A percentile compares a stretch with the other conserved stretches of the same genome.
Conservation (phyloP, 257 asterid species). For the Solanum chmielewskii region DNA sequence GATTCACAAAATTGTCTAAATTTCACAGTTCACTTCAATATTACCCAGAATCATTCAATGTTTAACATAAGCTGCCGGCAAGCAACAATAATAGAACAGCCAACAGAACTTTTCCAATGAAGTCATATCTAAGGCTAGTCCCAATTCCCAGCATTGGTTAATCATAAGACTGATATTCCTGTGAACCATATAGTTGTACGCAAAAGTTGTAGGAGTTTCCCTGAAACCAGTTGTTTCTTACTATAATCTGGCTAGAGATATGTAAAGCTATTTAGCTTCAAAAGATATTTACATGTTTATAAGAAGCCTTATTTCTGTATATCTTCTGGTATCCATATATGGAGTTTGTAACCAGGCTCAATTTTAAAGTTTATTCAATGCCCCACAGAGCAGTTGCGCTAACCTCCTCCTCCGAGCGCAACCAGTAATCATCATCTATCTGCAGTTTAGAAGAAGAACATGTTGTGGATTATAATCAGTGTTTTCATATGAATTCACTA, state of each 20-base stretch:
- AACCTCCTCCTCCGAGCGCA: constrained; percentile 36
- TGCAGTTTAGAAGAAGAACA: constrained; percentile 11
- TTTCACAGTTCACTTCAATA: background rate
- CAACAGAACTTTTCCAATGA: background rate
- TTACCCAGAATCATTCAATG: background rate
- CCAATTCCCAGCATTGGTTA: background rate
- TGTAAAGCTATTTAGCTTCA: background rate
- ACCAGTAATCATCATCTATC: constrained; percentile 69
- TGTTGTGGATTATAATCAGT: background rate
- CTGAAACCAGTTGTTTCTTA: background rate
- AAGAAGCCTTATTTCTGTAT: background rate
- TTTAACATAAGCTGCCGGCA: background rate
- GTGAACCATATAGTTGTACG: background rate
- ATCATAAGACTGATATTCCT: background rate
- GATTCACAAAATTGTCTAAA: background rate
- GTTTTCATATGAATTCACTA: background rate
- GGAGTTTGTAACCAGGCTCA: background rate
- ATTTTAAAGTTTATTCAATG: constrained; percentile 13
- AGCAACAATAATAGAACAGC: background rate
- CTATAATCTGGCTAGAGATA: background rate
- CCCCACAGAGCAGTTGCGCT: constrained; percentile 56
- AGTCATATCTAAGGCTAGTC: background rate
- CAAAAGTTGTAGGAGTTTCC: too few species aligned
- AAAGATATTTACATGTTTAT: background rate
- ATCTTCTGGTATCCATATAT: background rate